Percentiles rank a stretch among this genome's conserved stretches.
Evolutionary conservation across 495 filamentous ascomycete species (phyloP).

Genomic region (Xylaria venustula): DNA sequence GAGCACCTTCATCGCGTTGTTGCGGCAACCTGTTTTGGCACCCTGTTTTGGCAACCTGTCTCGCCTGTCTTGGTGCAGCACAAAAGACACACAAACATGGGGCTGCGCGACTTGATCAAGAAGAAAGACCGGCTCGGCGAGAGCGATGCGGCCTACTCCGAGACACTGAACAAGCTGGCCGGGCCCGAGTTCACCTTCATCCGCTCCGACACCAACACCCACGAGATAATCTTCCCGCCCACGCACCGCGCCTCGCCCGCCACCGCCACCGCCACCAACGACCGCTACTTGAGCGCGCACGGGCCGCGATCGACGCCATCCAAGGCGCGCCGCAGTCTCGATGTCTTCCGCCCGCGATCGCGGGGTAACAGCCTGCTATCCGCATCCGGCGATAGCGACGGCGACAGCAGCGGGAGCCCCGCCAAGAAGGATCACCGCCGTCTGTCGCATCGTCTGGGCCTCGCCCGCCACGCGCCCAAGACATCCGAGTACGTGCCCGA

Average conservation of each 20-base stretch:
- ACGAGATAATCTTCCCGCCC: constrained; percentile 74
- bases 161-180: constrained; percentile 27
- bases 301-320: constrained; percentile 20
- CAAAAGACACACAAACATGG: constrained; percentile 50
- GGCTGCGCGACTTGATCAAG: constrained; percentile 69
- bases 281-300: constrained; percentile 33
- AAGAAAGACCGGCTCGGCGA: constrained; percentile 58
- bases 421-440: constrained; percentile 35
- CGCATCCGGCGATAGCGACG: constrained; percentile 36
- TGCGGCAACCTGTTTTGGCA: too few relatives aligned
- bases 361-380: constrained; percentile 50
- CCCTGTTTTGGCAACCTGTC: too few relatives aligned
- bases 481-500: constrained; percentile 73
- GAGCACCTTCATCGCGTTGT: too few relatives aligned
- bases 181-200: constrained; percentile 80
- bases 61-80: too few relatives aligned
- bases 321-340: constrained; percentile 30
- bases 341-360: constrained; percentile 38
- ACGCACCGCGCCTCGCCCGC: too few relatives aligned
- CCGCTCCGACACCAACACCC: constrained; percentile 74
- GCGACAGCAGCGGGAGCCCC: constrained; percentile 31
- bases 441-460: constrained; percentile 70
- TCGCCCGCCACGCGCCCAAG: constrained; percentile 56
- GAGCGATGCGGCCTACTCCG: constrained; percentile 31
- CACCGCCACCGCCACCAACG: constrained; percentile 34